Percentiles rank a stretch among this genome's conserved stretches.
Conservation (phyloP, 805 yeast species). For the Ogataea nonfermentans region DNA sequence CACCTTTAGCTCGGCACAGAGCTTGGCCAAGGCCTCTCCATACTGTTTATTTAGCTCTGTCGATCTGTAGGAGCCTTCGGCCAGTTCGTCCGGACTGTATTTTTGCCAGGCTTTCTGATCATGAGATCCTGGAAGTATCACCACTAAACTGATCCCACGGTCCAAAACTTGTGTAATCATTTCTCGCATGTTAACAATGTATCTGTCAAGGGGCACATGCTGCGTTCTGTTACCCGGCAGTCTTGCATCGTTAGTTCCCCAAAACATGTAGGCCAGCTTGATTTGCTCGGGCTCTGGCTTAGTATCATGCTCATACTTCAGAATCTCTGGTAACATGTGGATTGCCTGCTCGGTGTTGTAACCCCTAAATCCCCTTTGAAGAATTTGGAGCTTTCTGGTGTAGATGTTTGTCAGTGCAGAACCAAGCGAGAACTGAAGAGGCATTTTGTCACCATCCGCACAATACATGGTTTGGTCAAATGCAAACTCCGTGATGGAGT, state of each 20-base stretch:
- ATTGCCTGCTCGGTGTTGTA: conserved; percentile 66
- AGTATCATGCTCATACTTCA: conserved; percentile 46
- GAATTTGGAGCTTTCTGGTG: conserved; percentile 60
- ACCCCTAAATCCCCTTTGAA: conserved; percentile 76
- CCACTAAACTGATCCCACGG: conserved; percentile 48
- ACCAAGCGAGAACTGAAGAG: conserved; percentile 31
- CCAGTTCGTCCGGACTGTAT: conserved; percentile 34
- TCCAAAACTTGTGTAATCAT: conserved; percentile 41
- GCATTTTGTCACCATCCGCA: conserved; percentile 15
- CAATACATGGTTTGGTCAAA: conserved; percentile 13
- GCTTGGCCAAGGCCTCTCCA: conserved; percentile 44
- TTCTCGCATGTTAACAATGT: conserved; percentile 42
- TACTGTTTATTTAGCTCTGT: conserved; percentile 47
- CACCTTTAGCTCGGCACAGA: conserved; percentile 46
- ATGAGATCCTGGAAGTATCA: conserved; percentile 64
- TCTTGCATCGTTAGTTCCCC: conserved; percentile 77
- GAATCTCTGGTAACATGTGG: conserved; percentile 46
- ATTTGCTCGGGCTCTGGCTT: conserved; percentile 34
- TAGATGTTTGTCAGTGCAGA: conserved; percentile 40
- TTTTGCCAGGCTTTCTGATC: conserved; percentile 44
- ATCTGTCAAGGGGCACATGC: conserved; percentile 51
- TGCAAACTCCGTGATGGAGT: conserved; percentile 36
- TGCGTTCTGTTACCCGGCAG: conserved; percentile 34
- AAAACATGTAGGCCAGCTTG: conserved; percentile 53
- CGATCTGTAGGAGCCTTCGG: conserved; percentile 43